These are phyloP conservation scores for Lipomyces sp. DNA, from an alignment of 805 yeast genomes.

Conservation along the genomic window DNA sequence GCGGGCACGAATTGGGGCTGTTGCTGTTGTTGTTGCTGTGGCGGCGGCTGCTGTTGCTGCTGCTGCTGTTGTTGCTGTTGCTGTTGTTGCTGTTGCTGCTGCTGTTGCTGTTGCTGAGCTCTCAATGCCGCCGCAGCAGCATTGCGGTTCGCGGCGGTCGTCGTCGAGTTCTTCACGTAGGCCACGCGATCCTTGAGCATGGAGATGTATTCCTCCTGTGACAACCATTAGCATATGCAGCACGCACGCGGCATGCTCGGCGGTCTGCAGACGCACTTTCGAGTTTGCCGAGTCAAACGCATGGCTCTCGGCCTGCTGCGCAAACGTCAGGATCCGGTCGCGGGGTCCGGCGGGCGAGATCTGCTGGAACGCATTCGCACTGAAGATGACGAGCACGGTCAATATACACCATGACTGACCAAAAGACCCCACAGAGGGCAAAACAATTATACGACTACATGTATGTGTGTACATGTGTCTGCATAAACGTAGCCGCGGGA, in stretches of 20 bases:
- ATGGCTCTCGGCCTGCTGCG: constrained; percentile 20
- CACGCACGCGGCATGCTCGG: background rate
- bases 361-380: constrained; percentile 16
- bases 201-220: constrained; percentile 24
- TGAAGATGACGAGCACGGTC: background rate
- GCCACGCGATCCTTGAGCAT: constrained; percentile 20
- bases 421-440: too few species aligned
- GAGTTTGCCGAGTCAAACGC: constrained; percentile 23
- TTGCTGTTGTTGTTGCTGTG: constrained; percentile 9
- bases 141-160: constrained; percentile 1
- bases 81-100: constrained; percentile 18
- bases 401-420: background rate
- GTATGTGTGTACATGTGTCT: background rate
- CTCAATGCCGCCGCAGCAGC: constrained; percentile 16
- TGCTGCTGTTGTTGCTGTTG: constrained; percentile 16
- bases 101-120: constrained; percentile 10
- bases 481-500: background rate
- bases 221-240: background rate
- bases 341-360: constrained; percentile 20
- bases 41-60: constrained; percentile 9
- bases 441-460: too few species aligned
- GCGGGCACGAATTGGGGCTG: constrained; percentile 1
- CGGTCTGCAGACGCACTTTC: constrained; percentile 8
- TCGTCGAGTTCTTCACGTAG: too few species aligned
- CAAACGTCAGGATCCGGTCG: constrained; percentile 19